phyloP scores from a whole-genome alignment of 768 basidiomycete species.

The Megacollybia marginata region DNA sequence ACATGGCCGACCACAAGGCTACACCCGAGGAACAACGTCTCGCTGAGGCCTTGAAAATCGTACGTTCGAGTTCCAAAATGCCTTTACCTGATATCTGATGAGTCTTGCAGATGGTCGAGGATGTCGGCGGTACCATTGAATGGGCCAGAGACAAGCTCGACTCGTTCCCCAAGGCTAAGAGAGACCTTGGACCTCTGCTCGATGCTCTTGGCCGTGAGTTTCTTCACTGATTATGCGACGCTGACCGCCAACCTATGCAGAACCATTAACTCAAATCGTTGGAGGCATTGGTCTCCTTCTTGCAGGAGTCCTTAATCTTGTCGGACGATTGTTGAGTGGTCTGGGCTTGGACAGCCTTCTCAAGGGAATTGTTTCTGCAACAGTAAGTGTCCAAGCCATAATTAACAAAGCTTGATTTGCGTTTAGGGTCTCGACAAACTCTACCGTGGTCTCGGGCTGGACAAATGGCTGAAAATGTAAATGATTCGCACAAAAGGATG shows the following conservation, averaged over 20 bases:
- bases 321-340: slow-evolving; percentile 25
- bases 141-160: slow-evolving; percentile 30
- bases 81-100: background rate
- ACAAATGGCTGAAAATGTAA: slow-evolving; percentile 17
- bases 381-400: slow-evolving; percentile 26
- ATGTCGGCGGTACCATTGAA: slow-evolving; percentile 29
- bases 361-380: slow-evolving; percentile 26
- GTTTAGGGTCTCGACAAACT: slow-evolving; percentile 28
- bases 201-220: slow-evolving; percentile 27
- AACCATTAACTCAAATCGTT: slow-evolving; percentile 30
- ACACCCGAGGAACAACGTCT: slow-evolving; percentile 30
- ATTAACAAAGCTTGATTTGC: slow-evolving; percentile 25
- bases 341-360: slow-evolving; percentile 25
- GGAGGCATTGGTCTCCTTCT: slow-evolving; percentile 28
- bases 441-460: slow-evolving; percentile 25
- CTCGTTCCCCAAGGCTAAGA: slow-evolving; percentile 29
- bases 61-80: slow-evolving; percentile 7
- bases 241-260: slow-evolving; percentile 7
- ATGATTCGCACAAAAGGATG: background rate
- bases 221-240: background rate
- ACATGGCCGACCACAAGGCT: slow-evolving; percentile 27
- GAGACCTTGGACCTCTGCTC: slow-evolving; percentile 27
- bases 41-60: slow-evolving; percentile 28
- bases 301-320: slow-evolving; percentile 27
- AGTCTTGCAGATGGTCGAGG: slow-evolving; percentile 22